Evolutionary conservation across 140 eudicot species (phyloP).

Genomic region (Senecio squalidus): DNA sequence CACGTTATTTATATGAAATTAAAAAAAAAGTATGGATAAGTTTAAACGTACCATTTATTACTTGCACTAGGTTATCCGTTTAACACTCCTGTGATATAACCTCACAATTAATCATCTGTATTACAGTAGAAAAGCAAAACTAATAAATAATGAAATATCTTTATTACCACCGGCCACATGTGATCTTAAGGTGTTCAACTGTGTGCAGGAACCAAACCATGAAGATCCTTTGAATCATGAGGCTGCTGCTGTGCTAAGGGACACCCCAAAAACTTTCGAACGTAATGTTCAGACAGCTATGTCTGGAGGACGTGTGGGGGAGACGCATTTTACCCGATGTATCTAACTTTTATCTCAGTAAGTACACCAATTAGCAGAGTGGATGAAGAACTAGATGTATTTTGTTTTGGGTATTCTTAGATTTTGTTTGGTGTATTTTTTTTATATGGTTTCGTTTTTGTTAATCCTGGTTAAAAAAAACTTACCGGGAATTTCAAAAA

Average conservation of each 20-base stretch:
- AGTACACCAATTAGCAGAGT: too few species aligned
- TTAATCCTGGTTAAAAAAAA: too few species aligned
- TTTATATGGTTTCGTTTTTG: too few species aligned
- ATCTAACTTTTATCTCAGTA: constrained; percentile 10
- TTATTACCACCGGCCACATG: background rate
- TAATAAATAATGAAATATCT: too few species aligned
- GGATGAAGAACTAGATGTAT: background rate
- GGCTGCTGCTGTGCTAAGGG: constrained; percentile 69
- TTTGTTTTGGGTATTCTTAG: background rate
- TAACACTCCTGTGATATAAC: too few species aligned
- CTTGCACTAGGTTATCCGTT: too few species aligned
- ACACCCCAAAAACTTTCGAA: constrained; percentile 43
- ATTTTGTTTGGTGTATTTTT: background rate
- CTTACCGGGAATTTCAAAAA: too few species aligned
- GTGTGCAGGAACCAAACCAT: constrained; percentile 62
- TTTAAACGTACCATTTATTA: too few species aligned
- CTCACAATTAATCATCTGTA: background rate
- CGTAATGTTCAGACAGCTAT: constrained; percentile 60
- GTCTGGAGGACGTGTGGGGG: constrained; percentile 58
- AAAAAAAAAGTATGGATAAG: too few species aligned
- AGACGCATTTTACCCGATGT: constrained; percentile 41
- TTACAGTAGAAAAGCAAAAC: background rate
- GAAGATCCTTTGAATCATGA: constrained; percentile 75
- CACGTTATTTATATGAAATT: too few species aligned
- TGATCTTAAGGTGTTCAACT: background rate